phyloP scores from a whole-genome alignment of 1,284 basidiomycete genomes.

The Ceratorhiza oryzae-sativae region DNA sequence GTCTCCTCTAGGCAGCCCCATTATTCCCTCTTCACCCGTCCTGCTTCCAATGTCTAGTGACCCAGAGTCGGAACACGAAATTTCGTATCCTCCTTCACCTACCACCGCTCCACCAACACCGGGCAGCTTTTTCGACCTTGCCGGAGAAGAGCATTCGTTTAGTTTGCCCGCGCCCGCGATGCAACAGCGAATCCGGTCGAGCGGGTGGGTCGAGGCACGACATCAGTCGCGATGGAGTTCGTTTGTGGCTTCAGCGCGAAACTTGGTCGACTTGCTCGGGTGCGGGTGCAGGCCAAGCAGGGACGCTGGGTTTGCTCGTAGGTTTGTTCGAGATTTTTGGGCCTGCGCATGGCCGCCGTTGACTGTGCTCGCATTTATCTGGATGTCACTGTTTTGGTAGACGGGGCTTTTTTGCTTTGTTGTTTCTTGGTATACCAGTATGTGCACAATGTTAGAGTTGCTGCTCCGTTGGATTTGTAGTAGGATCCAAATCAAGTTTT shows the following conservation, averaged over 20 bases:
- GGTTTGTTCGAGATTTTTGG: constrained; percentile 36
- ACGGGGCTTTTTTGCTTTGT: background rate
- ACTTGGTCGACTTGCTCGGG: constrained; percentile 12
- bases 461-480: background rate
- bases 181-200: background rate
- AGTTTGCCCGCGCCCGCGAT: constrained; percentile 19
- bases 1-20: constrained; percentile 1
- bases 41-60: constrained; percentile 10
- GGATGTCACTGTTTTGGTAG: constrained; percentile 40
- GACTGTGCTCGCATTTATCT: constrained; percentile 35
- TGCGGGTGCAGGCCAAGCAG: background rate
- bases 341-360: constrained; percentile 41
- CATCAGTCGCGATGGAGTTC: constrained; percentile 23
- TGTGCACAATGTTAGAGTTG: background rate
- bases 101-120: constrained; percentile 20
- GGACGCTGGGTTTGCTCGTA: constrained; percentile 27
- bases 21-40: constrained; percentile 26
- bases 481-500: background rate
- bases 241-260: constrained; percentile 3
- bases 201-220: constrained; percentile 34
- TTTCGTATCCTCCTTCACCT: constrained; percentile 30
- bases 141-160: constrained; percentile 33
- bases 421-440: constrained; percentile 15
- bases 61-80: constrained; percentile 25
- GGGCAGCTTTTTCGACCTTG: constrained; percentile 35